Percentiles rank a stretch among this genome's conserved stretches.
Evolutionary conservation across 2,329 filamentous ascomycete genomes (phyloP).

Genomic region (Cladophialophora bantiana): DNA sequence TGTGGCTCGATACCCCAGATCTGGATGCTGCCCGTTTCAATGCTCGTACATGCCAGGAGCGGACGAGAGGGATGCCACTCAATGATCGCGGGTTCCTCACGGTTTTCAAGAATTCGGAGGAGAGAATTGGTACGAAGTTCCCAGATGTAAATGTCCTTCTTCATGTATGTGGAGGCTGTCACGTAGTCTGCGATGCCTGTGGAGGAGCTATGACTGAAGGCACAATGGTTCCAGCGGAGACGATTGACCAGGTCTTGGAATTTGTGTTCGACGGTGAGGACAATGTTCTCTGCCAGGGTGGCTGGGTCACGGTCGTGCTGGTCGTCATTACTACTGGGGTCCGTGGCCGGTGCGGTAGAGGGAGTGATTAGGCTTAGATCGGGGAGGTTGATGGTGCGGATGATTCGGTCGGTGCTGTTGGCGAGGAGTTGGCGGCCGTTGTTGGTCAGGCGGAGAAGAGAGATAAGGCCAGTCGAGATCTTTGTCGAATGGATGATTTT

Average conservation of each 20-base stretch:
- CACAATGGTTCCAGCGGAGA: conserved; percentile 94
- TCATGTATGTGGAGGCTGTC: conserved; percentile 95
- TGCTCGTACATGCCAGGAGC: conserved; percentile 85
- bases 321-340: conserved; percentile 47
- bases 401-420: conserved; percentile 93
- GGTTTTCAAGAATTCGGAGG: conserved; percentile 95
- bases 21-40: conserved; percentile 92
- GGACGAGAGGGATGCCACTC: conserved; percentile 93
- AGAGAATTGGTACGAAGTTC: conserved; percentile 91
- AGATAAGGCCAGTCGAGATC: conserved; percentile 85
- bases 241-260: conserved; percentile 98
- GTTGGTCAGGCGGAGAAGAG: conserved; percentile 80
- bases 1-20: conserved; percentile 95
- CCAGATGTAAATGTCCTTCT: conserved; percentile 75
- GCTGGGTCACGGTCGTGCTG: conserved; percentile 74
- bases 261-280: conserved; percentile 93
- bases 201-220: conserved; percentile 68
- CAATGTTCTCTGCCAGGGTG: conserved; percentile 65
- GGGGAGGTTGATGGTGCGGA: conserved; percentile 88
- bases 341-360: conserved; percentile 26
- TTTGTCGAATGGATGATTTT: conserved; percentile 89
- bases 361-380: conserved; percentile 62
- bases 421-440: conserved; percentile 88
- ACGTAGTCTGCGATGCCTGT: conserved; percentile 73
- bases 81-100: conserved; percentile 93